These are phyloP conservation scores for Lentinula sp. DNA, from an alignment of 768 basidiomycete genomes.

Conservation along the genomic window DNA sequence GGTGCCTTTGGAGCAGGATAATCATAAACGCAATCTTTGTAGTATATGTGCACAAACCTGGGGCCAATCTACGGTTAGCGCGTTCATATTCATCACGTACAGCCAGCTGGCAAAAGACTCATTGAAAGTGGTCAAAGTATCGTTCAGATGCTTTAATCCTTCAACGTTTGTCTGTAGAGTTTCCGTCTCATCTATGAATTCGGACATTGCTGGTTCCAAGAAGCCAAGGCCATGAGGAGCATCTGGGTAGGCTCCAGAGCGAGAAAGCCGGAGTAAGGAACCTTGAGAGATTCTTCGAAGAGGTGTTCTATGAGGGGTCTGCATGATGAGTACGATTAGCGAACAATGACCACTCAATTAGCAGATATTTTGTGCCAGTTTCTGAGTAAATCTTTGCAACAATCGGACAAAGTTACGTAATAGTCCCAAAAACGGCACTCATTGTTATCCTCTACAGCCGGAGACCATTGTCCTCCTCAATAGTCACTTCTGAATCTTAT, in stretches of 20 bases:
- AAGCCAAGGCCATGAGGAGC: conserved; percentile 84
- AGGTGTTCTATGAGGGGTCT: conserved; percentile 69
- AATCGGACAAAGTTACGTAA: background rate
- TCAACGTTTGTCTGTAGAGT: conserved; percentile 71
- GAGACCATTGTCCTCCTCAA: conserved; percentile 2
- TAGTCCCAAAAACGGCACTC: background rate
- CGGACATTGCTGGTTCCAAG: conserved; percentile 76
- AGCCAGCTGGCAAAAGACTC: conserved; percentile 91
- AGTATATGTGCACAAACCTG: conserved; percentile 43
- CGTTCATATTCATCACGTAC: conserved; percentile 92
- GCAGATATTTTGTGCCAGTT: background rate
- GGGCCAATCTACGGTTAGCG: conserved; percentile 89
- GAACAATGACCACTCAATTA: background rate
- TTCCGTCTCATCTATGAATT: conserved; percentile 86
- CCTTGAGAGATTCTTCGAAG: conserved; percentile 88
- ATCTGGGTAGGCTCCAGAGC: conserved; percentile 65
- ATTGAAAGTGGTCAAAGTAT: conserved; percentile 80
- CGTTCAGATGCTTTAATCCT: conserved; percentile 62
- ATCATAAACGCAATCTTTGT: conserved; percentile 4
- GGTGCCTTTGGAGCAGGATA: conserved; percentile 40
- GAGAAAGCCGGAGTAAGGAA: conserved; percentile 80
- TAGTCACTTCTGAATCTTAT: background rate
- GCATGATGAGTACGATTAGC: background rate
- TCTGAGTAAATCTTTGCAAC: background rate
- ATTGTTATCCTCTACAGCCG: background rate